Base-by-base conservation (phyloP, 202 grass and related monocot species). In the Saccharum hybrid region DNA sequence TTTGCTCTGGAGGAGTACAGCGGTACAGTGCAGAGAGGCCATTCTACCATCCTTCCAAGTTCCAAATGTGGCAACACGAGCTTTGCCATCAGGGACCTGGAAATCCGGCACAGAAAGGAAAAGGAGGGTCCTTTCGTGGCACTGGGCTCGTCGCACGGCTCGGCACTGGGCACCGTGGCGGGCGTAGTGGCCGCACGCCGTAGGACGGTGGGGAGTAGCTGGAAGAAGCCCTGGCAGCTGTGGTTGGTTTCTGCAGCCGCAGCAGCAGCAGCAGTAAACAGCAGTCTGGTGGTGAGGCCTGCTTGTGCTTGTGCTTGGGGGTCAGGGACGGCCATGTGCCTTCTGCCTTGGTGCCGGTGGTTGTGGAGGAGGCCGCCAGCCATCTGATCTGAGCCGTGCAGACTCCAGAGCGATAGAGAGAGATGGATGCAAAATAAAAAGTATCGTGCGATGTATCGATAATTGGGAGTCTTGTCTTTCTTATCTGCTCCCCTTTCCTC, bases 301-400 rank as follows among this genome's bases (percentile, higher is more conserved):
- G 33, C 13, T 36, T 36, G 34, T 36, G 34, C 34, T 36, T 36
- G 34, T 36, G 34, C 8, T 12, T 52, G 48, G 51, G 51, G 15
- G 74, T 73, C 73, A 86, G 88, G 14, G 38, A 77, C 41, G 72
- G 40, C 36, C 88, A 86, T 86, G 83, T 86, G 83, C 22, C 34
- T 26, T 69, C 16, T 54, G 51, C 6, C 48, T 18, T 4, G 43
- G 11, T 46, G 43, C 3, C 13, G 14, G 83, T 75, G 51, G 78
- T 30, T 43, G 82, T 2, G 82, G 36, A 79, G 63, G 79, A 78
- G 83, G 83, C 71, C 65, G 80, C 61, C 46, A 80, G 41, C 68
- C 76, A 43, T 33, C 0, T 45, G 42, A 45, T 45, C 42, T 12
- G 36, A 37, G 33, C 33, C 31, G 31, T 33, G 31, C 41, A 43